phyloP scores from a whole-genome alignment of 73 alveolate species.

The Tetrahymena malaccensis region DNA sequence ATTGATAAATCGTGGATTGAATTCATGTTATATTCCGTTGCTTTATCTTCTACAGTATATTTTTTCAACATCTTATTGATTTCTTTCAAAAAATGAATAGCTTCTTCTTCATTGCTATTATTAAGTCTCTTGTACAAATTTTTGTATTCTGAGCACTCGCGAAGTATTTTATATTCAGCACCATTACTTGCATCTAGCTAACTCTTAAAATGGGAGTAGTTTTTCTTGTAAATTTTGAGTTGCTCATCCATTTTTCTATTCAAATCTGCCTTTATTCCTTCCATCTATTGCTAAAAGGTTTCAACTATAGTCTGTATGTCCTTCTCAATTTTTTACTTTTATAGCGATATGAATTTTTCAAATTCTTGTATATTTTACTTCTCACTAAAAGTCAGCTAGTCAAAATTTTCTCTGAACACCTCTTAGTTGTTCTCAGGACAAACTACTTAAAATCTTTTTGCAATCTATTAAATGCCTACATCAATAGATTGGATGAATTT shows the following conservation, averaged over 20 bases:
- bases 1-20: background rate
- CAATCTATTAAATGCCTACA: background rate
- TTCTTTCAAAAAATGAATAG: background rate
- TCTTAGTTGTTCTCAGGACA: background rate
- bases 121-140: background rate
- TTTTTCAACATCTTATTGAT: background rate
- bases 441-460: background rate
- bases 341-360: background rate
- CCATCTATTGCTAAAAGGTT: background rate
- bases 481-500: background rate
- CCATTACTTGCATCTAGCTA: background rate
- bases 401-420: background rate
- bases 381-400: background rate
- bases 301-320: background rate
- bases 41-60: background rate
- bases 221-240: background rate
- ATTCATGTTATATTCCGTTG: background rate
- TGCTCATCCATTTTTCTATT: background rate
- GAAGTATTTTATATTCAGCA: background rate
- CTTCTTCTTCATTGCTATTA: background rate
- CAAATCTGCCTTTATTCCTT: background rate
- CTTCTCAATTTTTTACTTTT: background rate
- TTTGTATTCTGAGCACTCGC: background rate
- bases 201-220: background rate
- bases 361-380: background rate